A percentile compares a stretch with the other conserved stretches of the same genome.
Conservation (phyloP, 495 filamentous ascomycete genomes). For the Trichocladium uniseriatum region DNA sequence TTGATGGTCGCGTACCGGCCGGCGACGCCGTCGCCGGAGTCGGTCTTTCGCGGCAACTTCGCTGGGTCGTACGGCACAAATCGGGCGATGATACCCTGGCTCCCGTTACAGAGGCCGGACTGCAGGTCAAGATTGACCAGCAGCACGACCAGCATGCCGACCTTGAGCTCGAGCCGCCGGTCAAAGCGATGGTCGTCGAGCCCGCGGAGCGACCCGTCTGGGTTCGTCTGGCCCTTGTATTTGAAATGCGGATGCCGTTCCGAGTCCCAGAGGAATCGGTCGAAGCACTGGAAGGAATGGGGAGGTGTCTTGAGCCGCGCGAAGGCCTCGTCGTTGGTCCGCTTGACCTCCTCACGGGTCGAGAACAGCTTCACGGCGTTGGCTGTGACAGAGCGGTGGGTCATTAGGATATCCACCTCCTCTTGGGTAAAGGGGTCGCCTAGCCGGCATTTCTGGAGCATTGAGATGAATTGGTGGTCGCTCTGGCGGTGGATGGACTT, state of each 20-base stretch:
- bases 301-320: slow-evolving; percentile 25
- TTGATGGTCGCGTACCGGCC: slow-evolving; percentile 38
- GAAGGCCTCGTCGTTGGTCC: slow-evolving; percentile 32
- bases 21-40: slow-evolving; percentile 6
- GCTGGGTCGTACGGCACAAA: slow-evolving; percentile 59
- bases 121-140: slow-evolving; percentile 80
- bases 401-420: slow-evolving; percentile 38
- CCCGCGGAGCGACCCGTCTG: slow-evolving; percentile 57
- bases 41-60: slow-evolving; percentile 30
- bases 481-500: slow-evolving; percentile 45
- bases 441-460: slow-evolving; percentile 43
- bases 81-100: slow-evolving; percentile 68
- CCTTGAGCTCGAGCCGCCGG: slow-evolving; percentile 58
- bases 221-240: slow-evolving; percentile 50
- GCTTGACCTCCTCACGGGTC: slow-evolving; percentile 31
- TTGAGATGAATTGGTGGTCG: slow-evolving; percentile 40
- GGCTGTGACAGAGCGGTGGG: slow-evolving; percentile 32
- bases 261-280: slow-evolving; percentile 50
- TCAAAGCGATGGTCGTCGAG: slow-evolving; percentile 45
- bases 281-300: slow-evolving; percentile 60
- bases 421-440: slow-evolving; percentile 27
- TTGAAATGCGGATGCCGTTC: slow-evolving; percentile 51
- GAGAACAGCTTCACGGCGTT: slow-evolving; percentile 42
- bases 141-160: slow-evolving; percentile 84
- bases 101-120: slow-evolving; percentile 76